Evolutionary conservation across 257 asterid genomes (phyloP), one percentile per base, ranked within the genome.

Genomic region (Solanum ahanhuiri): DNA sequence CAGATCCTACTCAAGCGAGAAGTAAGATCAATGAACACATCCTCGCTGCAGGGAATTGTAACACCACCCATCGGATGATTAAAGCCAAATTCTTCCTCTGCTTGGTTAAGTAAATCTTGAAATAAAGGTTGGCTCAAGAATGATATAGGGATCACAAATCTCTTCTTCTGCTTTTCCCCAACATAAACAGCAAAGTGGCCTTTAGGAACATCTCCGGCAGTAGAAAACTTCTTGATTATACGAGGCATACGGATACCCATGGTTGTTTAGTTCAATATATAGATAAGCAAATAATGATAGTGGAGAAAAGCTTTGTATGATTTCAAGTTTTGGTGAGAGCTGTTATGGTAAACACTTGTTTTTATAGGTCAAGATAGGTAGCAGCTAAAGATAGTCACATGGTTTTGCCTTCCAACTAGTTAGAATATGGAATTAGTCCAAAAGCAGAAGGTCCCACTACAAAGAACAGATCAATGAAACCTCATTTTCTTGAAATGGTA

Each of bases 111-210:
- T 63, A 94, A 69, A 5, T 89, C 91, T 77, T 88, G 95, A 71
- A 94, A 92, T 6, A 37, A 87, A 88, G 91, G 90, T 33, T 91
- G 89, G 70, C 93, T 91, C 86, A 92, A 87, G 85, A 85, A 89
- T 33, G 90, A 72, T 15, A 92, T 73, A 9, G 92, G 89, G 69
- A 89, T 82, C 34, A 87, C 86, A 71, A 90, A 89, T 9, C 93
- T 86, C 85, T 87, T 90, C 88, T 86, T 90, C 23, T 92, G 82
- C 18, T 23, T 67, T 82, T 87, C 88, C 1, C 98, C 96, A 48
- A 93, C 95, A 72, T 93, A 94, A 28, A 94, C 91, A 10, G 90
- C 94, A 7, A 90, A 34, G 54, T 93, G 92, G 35, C 98, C 96
- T 76, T 92, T 94, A 3, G 95, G 96, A 37, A 92, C 93, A 17